Percentiles rank a stretch among this genome's conserved stretches.
phyloP scores from a whole-genome alignment of 169 alveolate genomes.

The Cyclospora cayetanensis region DNA sequence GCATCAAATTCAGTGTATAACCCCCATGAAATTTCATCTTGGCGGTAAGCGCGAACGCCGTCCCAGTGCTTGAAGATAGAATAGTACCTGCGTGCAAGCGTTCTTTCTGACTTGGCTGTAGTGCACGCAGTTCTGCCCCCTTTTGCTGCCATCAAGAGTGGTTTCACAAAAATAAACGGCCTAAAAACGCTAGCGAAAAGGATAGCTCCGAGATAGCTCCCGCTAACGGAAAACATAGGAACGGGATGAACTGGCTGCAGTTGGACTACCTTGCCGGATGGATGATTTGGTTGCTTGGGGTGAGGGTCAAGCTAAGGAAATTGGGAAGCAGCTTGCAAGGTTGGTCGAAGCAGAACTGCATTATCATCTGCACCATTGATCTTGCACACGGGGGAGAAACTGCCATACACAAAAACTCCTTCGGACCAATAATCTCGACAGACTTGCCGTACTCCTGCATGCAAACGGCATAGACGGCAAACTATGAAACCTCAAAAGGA shows the following conservation, averaged over 20 bases:
- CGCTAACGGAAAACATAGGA: background rate
- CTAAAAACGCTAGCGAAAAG: background rate
- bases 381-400: background rate
- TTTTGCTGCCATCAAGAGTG: background rate
- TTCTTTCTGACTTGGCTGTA: background rate
- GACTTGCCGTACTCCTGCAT: slow-evolving; percentile 1
- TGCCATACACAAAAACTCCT: slow-evolving; percentile 13
- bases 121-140: background rate
- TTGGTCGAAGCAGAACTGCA: slow-evolving; percentile 36
- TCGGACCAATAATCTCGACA: slow-evolving; percentile 30
- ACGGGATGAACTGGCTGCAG: background rate
- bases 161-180: background rate
- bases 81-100: slow-evolving; percentile 35
- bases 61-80: slow-evolving; percentile 69
- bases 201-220: background rate
- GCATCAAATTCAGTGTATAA: slow-evolving; percentile 68
- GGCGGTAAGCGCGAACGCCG: background rate
- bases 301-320: slow-evolving; percentile 65
- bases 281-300: slow-evolving; percentile 74
- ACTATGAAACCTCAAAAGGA: background rate
- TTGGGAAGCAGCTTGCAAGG: slow-evolving; percentile 61
- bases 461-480: background rate
- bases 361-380: slow-evolving; percentile 5
- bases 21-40: slow-evolving; percentile 70
- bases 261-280: slow-evolving; percentile 73